Base-by-base conservation (phyloP, 345 rosid species). In the Aquilaria yunnanensis region DNA sequence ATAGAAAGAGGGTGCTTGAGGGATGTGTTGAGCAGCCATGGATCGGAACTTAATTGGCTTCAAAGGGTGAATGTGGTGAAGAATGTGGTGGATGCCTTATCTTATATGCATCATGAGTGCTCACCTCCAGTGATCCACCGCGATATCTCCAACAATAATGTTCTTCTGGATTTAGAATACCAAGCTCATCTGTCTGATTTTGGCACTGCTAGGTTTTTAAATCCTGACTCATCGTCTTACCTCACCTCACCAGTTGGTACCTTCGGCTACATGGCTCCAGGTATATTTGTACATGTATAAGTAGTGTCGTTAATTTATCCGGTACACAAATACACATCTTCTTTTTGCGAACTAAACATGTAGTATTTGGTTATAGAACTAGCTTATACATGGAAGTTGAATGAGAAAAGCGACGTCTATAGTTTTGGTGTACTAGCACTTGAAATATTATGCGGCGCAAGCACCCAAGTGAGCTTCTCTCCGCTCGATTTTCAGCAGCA, bases 71-170 rank as follows among this genome's bases (percentile, higher is more conserved):
- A 58, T 33, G 48, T 70, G 12, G 59, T 63, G 0, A 23, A 52
- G 31, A 68, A 59, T 0, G 57, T 62, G 6, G 72, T 67, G 2
- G 10, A 68, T 49, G 67, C 72, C 41, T 12, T 62, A 5, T 51
- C 62, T 2, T 60, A 55, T 50, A 12, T 69, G 67, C 67, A 63
- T 63, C 67, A 69, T 41, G 63, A 69, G 0, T 69, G 73, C 47
- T 69, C 52, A 2, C 63, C 59, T 41, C 55, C 59, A 0, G 51
- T 63, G 3, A 33, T 57, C 9, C 67, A 61, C 29, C 47, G 64
- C 12, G 73, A 63, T 51, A 51, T 63, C 7, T 57, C 63, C n/a
- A 51, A 53, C 37, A 63, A 51, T 47, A 69, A 69, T 52, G 33
- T 69, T 43, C 51, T 69, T 10, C 0, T 69, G 33, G 63, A 69